Evolutionary conservation across 768 basidiomycete species (phyloP), one percentile per base, ranked within the genome.

Genomic region (Austroboletus eburneus): DNA sequence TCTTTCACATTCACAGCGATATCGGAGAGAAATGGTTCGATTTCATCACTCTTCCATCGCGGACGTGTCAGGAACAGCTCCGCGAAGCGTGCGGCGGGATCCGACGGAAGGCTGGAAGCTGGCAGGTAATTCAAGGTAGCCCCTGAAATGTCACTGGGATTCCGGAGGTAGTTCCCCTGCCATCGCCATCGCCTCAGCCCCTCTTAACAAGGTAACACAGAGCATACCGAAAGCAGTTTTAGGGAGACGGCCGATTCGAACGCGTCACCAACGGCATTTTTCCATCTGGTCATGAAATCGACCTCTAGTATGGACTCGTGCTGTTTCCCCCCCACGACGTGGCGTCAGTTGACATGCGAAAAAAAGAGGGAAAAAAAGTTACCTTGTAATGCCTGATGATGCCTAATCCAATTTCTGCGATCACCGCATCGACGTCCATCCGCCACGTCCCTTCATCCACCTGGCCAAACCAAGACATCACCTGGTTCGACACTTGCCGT

Each of bases 1-100:
- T 91, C 91, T 65, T 96, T 95, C 8, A 72, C 69, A 59, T 90
- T 83, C n/a, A 92, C 72, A 0, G 85, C 85, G 45, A 96, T 81
- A 51, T 91, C 91, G 6, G 72, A 66, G 12, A 98, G 69, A 69
- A 94, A 98, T 4, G 87, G 88, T 22, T 70, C 67, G 49, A 97
- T 87, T 16, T 94, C 91, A 12, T 86, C 81, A 6, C 74, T 77
- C 57, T 76, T 81, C 91, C 91, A 93, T 37, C 78, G 78, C 18
- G 78, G 52, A 5, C 85, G 80, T 9, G 85, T 86, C 32, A 90
- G 72, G 73, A 99, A 99, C 14, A 98, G 77, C 52, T 95, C 91
- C 12, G 78, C 65, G 69, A 98, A 98, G 14, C 95, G 84, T 8
- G 80, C 77, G 2, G 83, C 72, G 5, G 94, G 86, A 42, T 91